Percentiles rank a stretch among this genome's conserved stretches.
These are phyloP conservation scores for Avena eriantha DNA, from an alignment of 176 grass and related monocot genomes.

Conservation along the genomic window DNA sequence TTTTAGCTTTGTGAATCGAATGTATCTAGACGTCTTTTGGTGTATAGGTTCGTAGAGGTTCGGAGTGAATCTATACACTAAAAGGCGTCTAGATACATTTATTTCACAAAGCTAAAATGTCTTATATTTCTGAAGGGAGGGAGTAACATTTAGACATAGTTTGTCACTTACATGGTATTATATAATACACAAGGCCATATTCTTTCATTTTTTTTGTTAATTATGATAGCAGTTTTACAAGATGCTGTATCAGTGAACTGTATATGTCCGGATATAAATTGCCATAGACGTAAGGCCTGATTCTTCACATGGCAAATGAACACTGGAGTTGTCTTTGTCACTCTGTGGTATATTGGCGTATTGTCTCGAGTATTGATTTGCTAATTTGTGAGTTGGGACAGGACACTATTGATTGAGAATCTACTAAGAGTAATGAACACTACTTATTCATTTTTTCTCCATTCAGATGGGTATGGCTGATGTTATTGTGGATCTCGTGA, in stretches of 20 bases:
- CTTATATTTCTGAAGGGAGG: background rate
- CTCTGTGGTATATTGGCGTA: conserved; percentile 27
- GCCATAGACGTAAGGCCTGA: background rate
- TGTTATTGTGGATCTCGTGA: conserved; percentile 96
- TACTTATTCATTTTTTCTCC: conserved; percentile 31
- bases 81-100: too few relatives aligned
- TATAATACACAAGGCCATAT: background rate
- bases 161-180: background rate
- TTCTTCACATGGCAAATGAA: conserved; percentile 11
- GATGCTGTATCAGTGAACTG: conserved; percentile 7
- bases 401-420: background rate
- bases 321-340: background rate
- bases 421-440: background rate
- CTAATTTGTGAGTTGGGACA: background rate
- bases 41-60: too few relatives aligned
- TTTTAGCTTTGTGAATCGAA: too few relatives aligned
- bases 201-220: conserved; percentile 11
- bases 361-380: conserved; percentile 14
- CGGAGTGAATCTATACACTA: too few relatives aligned
- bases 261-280: conserved; percentile 4
- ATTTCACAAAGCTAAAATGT: too few relatives aligned
- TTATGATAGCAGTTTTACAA: background rate
- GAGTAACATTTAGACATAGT: background rate
- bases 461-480: conserved; percentile 95
- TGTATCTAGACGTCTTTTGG: too few relatives aligned